Conservation (phyloP, 257 asterid species). For the Prunella vulgaris region DNA sequence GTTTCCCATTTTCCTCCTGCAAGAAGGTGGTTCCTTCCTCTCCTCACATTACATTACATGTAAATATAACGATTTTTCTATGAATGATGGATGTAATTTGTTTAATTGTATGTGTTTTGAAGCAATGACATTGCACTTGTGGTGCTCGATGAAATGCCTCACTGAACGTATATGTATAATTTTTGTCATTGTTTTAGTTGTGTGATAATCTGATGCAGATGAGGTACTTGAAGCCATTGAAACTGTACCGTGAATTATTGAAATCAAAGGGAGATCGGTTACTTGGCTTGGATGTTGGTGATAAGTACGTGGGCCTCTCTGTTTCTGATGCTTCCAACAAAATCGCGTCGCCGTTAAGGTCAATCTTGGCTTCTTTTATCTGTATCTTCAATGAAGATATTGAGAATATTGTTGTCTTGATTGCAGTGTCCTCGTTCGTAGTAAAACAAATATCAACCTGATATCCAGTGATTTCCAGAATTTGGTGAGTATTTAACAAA, state of each 20-base stretch:
- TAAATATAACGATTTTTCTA: not conserved
- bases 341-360: slow-evolving; percentile 80
- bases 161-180: slow-evolving; percentile 1
- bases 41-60: too few relatives aligned
- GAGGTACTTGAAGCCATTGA: slow-evolving; percentile 66
- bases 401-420: slow-evolving; percentile 13
- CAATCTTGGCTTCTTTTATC: slow-evolving; percentile 7
- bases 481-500: slow-evolving; percentile 43
- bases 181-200: not conserved
- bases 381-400: too few relatives aligned
- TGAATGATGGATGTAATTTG: not conserved
- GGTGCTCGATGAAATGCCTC: slow-evolving; percentile 25
- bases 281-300: slow-evolving; percentile 95
- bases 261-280: slow-evolving; percentile 52
- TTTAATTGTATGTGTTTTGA: not conserved
- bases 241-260: slow-evolving; percentile 51
- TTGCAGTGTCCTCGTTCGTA: slow-evolving; percentile 73
- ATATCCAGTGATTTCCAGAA: slow-evolving; percentile 65
- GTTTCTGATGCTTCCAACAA: slow-evolving; percentile 60
- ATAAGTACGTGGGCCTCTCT: slow-evolving; percentile 80
- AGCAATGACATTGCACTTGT: not conserved
- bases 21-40: slow-evolving; percentile 6
- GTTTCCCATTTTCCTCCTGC: not conserved
- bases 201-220: slow-evolving; percentile 33
- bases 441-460: slow-evolving; percentile 51